These are phyloP conservation scores for Leucocoprinus birnbaumii DNA, from an alignment of 768 basidiomycete genomes.

Conservation along the genomic window DNA sequence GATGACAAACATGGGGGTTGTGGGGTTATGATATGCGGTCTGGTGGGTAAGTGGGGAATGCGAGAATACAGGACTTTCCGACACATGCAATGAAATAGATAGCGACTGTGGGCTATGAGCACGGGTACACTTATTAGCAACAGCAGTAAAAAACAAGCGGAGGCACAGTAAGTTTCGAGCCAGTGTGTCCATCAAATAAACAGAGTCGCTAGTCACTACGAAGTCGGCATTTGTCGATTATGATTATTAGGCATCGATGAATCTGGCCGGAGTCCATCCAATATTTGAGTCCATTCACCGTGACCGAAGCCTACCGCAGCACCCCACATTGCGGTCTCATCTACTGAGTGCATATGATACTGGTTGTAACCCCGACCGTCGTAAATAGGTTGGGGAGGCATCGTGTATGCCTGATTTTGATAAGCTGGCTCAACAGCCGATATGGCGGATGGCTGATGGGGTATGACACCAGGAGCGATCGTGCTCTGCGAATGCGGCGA, in stretches of 20 bases:
- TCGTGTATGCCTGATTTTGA: slow-evolving; percentile 12
- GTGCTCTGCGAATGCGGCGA: slow-evolving; percentile 24
- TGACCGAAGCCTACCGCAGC: slow-evolving; percentile 72
- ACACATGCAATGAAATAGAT: slow-evolving; percentile 14
- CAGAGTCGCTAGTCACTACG: slow-evolving; percentile 18
- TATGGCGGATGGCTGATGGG: slow-evolving; percentile 15
- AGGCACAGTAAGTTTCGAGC: slow-evolving; percentile 8
- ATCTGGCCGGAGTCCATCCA: slow-evolving; percentile 63
- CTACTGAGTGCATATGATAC: slow-evolving; percentile 48
- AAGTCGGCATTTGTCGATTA: slow-evolving; percentile 32
- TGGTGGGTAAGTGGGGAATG: neutral
- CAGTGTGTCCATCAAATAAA: too few species aligned
- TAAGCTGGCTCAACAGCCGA: slow-evolving; percentile 18
- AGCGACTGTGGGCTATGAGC: slow-evolving; percentile 16
- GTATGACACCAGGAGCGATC: slow-evolving; percentile 18
- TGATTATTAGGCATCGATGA: slow-evolving; percentile 15
- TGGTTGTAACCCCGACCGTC: slow-evolving; percentile 36
- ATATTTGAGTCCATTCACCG: slow-evolving; percentile 64
- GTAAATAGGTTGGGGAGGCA: slow-evolving; percentile 29
- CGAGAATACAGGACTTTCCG: slow-evolving; percentile 12
- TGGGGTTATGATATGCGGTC: neutral
- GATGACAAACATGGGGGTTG: neutral
- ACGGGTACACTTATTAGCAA: slow-evolving; percentile 11
- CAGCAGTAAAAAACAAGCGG: slow-evolving; percentile 3
- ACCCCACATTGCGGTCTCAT: slow-evolving; percentile 72